Percentiles rank a stretch among this genome's conserved stretches.
Conservation (phyloP, 192 early-diverging fungal genomes). For the Coemansia erecta region DNA sequence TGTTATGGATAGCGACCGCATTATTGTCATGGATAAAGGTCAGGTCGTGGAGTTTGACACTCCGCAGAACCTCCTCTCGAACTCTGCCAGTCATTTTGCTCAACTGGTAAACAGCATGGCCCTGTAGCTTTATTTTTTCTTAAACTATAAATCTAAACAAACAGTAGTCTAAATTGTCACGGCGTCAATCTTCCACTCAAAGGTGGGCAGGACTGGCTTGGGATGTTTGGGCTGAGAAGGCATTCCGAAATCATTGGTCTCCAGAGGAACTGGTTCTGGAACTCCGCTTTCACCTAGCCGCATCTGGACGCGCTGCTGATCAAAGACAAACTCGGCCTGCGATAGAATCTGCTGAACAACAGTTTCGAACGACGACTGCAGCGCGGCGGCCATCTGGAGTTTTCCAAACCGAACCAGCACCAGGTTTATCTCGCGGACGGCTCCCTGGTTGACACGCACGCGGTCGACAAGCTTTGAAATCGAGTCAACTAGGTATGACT, state of each 20-base stretch:
- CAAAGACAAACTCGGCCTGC: constrained; percentile 54
- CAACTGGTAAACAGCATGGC: not conserved
- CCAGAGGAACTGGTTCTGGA: constrained; percentile 23
- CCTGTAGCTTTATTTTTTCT: not conserved
- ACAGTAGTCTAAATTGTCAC: not conserved
- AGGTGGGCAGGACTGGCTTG: constrained; percentile 22
- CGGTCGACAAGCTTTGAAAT: constrained; percentile 28
- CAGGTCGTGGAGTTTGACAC: too few species aligned
- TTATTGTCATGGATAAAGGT: too few species aligned
- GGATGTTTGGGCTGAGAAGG: constrained; percentile 21
- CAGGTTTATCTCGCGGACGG: constrained; percentile 56
- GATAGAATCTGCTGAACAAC: constrained; percentile 49
- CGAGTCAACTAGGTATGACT: constrained; percentile 81
- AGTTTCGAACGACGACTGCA: constrained; percentile 54
- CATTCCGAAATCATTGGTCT: constrained; percentile 20
- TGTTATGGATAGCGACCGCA: too few species aligned
- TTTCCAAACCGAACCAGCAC: constrained; percentile 54
- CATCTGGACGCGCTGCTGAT: constrained; percentile 33
- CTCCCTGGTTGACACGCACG: constrained; percentile 41
- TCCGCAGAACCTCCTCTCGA: too few species aligned
- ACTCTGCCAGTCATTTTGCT: too few species aligned
- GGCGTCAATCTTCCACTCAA: constrained; percentile 20
- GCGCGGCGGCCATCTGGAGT: constrained; percentile 43
- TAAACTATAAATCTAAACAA: not conserved
- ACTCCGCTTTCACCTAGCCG: constrained; percentile 20